phyloP scores from a whole-genome alignment of 2,329 filamentous ascomycete genomes.

The Lachnellula occidentalis region DNA sequence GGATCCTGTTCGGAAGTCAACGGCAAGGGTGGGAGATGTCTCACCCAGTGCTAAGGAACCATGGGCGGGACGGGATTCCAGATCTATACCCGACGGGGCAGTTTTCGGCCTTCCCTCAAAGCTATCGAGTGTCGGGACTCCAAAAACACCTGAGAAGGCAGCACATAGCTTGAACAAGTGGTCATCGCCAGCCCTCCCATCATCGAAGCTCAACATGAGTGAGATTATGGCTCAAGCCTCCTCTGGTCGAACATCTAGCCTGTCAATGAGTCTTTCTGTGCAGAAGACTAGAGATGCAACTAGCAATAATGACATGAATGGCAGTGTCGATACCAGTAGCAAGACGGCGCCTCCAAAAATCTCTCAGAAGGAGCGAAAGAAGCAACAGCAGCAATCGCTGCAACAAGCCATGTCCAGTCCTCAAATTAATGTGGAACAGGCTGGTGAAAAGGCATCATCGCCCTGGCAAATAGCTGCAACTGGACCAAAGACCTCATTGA shows the following conservation, averaged over 20 bases:
- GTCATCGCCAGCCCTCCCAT: constrained; percentile 27
- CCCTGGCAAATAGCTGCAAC: constrained; percentile 62
- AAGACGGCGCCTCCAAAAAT: constrained; percentile 52
- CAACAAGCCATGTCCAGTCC: constrained; percentile 33
- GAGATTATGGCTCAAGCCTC: constrained; percentile 79
- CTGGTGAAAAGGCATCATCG: constrained; percentile 36
- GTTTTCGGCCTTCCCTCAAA: constrained; percentile 1
- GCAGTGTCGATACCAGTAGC: constrained; percentile 19
- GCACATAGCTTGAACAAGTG: constrained; percentile 23
- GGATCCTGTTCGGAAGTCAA: constrained; percentile 4
- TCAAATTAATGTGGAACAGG: constrained; percentile 42
- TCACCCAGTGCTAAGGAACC: constrained; percentile 6
- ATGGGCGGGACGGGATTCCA: constrained; percentile 14
- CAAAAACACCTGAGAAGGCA: not conserved
- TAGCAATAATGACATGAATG: not conserved
- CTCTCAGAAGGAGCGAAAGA: constrained; percentile 91
- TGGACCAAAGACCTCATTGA: constrained; percentile 45
- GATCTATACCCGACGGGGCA: constrained; percentile 7
- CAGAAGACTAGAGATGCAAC: constrained; percentile 35
- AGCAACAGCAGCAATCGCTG: constrained; percentile 57
- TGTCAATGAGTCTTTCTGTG: constrained; percentile 50
- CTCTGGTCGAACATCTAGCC: constrained; percentile 40
- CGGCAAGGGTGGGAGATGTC: not conserved
- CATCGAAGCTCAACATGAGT: constrained; percentile 48
- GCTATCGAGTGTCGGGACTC: constrained; percentile 1